Evolutionary conservation across 1,284 basidiomycete species (phyloP), one percentile per base, ranked within the genome.

Genomic region (Kwoniella shivajii): DNA sequence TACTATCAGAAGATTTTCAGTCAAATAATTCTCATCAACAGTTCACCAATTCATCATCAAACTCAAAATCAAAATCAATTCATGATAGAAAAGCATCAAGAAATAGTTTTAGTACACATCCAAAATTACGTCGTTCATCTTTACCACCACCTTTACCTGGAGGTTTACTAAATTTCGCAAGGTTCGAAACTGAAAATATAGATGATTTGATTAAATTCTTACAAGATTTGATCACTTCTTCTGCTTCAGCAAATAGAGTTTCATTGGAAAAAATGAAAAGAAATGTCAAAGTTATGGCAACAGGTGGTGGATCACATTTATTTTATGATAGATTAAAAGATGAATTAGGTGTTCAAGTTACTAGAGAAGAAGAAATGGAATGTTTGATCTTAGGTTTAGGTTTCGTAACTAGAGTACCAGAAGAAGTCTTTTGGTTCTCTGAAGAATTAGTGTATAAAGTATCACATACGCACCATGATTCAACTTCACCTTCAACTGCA

Each of bases 361-460:
- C 83, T 59, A 81, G 88, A 55, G 95, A 98, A 78, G 96, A 99
- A 76, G 96, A 99, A 82, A 99, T 99, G 96, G 92, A 91, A 79
- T 98, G 95, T 72, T 80, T 99, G 69, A 99, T 99, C 64, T 89
- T 94, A 64, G 96, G 96, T 16, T 83, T 99, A 71, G 92, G 93
- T 77, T 99, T 99, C 79, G 90, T 98, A 77, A 70, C 90, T 29
- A 86, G 92, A 72, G 96, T 99, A 59, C 95, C 95, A 30, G 88
- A 96, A 78, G 96, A 99, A 78, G 94, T 94, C 31, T 99, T 98
- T 79, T 98, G 88, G 83, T 99, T 97, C 81, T 96, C 93, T 43
- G 96, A 99, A 78, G 90, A 97, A 79, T 86, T 98, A 65, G 94
- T 98, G 51, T 88, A 91, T 60, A 76, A 87, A 50, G 86, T 92